These are phyloP conservation scores for Dactylis glomerata DNA, from an alignment of 176 grass and related monocot genomes.

Conservation along the genomic window DNA sequence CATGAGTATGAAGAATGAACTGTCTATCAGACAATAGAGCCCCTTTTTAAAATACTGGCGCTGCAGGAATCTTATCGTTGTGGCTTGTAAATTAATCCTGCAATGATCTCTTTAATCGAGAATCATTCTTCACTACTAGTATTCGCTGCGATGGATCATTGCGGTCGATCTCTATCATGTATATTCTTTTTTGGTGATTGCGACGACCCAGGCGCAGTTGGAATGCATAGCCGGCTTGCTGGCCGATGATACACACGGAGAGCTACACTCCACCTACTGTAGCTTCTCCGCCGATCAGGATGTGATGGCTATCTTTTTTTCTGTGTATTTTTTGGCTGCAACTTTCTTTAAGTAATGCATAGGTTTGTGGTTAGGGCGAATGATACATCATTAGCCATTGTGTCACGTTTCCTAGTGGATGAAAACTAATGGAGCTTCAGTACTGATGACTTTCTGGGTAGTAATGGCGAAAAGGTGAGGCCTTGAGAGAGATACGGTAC, in stretches of 20 bases:
- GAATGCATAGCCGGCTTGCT: neutral
- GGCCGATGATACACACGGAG: neutral
- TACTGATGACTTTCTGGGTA: neutral
- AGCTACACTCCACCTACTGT: constrained; percentile 35
- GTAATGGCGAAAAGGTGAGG: constrained; percentile 14
- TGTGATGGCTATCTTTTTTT: neutral
- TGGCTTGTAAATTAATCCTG: neutral
- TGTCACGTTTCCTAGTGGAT: neutral
- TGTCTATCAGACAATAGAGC: constrained; percentile 32
- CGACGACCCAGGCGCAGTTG: neutral
- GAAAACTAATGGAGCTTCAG: neutral
- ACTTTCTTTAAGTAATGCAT: neutral
- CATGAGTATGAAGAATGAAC: constrained; percentile 37
- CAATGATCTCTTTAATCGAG: constrained; percentile 4
- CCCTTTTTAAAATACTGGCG: neutral
- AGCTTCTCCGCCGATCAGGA: neutral
- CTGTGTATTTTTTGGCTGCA: neutral
- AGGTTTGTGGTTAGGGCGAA: neutral
- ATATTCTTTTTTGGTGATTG: neutral
- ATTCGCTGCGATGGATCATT: neutral
- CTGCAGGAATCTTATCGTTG: constrained; percentile 39
- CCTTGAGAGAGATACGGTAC: neutral
- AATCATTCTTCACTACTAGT: neutral
- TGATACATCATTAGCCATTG: neutral
- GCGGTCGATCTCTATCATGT: neutral